A percentile compares a stretch with the other conserved stretches of the same genome.
Evolutionary conservation across 148 eudicot genomes (phyloP).

Genomic region (Simmondsia chinensis): DNA sequence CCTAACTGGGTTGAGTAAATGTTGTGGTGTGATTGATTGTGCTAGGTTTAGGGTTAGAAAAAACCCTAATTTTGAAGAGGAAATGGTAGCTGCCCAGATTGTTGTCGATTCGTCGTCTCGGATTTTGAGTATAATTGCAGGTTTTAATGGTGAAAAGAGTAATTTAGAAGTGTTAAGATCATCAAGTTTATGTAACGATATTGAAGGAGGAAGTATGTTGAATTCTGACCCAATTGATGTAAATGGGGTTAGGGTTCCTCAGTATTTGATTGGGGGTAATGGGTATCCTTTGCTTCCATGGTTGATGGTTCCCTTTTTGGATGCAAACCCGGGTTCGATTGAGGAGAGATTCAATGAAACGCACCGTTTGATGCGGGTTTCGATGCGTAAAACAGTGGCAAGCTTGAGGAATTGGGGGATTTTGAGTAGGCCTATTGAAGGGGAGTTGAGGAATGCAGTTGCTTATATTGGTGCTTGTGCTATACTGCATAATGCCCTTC

Average conservation of each 20-base stretch:
- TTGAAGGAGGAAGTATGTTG: slow-evolving; percentile 35
- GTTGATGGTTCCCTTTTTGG: slow-evolving; percentile 49
- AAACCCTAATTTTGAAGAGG: not conserved
- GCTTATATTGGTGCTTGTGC: slow-evolving; percentile 87
- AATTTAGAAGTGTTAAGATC: slow-evolving; percentile 38
- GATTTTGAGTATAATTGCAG: slow-evolving; percentile 69
- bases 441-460: slow-evolving; percentile 47
- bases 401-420: slow-evolving; percentile 88
- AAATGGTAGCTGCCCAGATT: slow-evolving; percentile 53
- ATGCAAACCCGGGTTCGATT: slow-evolving; percentile 25
- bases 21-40: slow-evolving; percentile 65
- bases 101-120: slow-evolving; percentile 67
- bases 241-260: slow-evolving; percentile 32
- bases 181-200: slow-evolving; percentile 51
- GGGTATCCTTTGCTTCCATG: slow-evolving; percentile 76
- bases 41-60: slow-evolving; percentile 33
- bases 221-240: slow-evolving; percentile 17
- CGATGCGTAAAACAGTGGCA: slow-evolving; percentile 29
- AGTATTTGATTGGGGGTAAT: slow-evolving; percentile 51
- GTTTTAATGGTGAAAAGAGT: slow-evolving; percentile 36
- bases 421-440: slow-evolving; percentile 51
- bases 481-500: slow-evolving; percentile 77
- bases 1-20: slow-evolving; percentile 53
- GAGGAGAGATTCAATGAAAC: slow-evolving; percentile 44
- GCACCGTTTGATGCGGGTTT: slow-evolving; percentile 19